phyloP scores from a whole-genome alignment of 2,329 filamentous ascomycete species.

The Colletotrichum sp. region DNA sequence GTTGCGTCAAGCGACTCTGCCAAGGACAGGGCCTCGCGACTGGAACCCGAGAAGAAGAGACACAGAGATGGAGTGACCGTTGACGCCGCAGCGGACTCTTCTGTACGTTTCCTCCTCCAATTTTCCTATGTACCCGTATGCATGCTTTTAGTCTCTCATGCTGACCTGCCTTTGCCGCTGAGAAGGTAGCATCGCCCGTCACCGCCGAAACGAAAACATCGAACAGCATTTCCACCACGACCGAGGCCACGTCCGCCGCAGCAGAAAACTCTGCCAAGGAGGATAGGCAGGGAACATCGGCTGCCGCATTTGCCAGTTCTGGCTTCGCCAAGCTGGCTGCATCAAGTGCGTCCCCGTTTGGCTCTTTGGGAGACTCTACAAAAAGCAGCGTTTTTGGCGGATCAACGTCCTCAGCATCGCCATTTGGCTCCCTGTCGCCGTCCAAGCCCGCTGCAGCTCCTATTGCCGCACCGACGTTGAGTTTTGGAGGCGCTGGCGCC shows the following conservation, averaged over 20 bases:
- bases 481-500: constrained; percentile 45
- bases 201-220: not conserved
- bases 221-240: constrained; percentile 17
- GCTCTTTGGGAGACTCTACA: constrained; percentile 50
- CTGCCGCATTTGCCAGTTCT: constrained; percentile 70
- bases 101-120: not conserved
- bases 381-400: constrained; percentile 54
- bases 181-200: not conserved
- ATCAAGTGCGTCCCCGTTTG: constrained; percentile 67
- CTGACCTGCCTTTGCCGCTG: not conserved
- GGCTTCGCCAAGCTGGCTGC: constrained; percentile 70
- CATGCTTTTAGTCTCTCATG: not conserved
- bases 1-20: constrained; percentile 46
- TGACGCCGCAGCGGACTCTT: not conserved
- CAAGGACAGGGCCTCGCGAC: constrained; percentile 48
- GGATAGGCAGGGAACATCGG: constrained; percentile 46
- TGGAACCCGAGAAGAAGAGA: constrained; percentile 69
- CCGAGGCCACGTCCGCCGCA: constrained; percentile 27
- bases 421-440: constrained; percentile 33
- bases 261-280: constrained; percentile 1
- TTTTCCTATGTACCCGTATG: too few species aligned
- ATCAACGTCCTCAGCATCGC: constrained; percentile 24
- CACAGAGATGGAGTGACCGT: constrained; percentile 54
- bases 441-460: constrained; percentile 29
- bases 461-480: constrained; percentile 48